A percentile compares a stretch with the other conserved stretches of the same genome.
Evolutionary conservation across 257 asterid species (phyloP).

Genomic region (Striga asiatica): DNA sequence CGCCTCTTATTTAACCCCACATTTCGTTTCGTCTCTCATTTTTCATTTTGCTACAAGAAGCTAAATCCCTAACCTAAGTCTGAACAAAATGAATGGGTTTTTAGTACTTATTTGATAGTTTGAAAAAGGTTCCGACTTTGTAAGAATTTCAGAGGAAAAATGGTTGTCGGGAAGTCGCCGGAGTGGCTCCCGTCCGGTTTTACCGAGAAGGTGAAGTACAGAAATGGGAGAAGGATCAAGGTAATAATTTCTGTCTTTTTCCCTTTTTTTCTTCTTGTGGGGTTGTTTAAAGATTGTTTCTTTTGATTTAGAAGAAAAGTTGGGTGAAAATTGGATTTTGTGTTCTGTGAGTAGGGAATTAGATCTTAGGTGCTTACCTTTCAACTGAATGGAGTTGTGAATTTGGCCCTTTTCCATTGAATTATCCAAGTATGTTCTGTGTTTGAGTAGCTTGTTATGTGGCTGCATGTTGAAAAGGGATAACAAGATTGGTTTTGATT

Average conservation of each 20-base stretch:
- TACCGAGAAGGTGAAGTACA: slow-evolving; percentile 30
- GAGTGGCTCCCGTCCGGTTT: slow-evolving; percentile 63
- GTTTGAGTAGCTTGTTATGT: slow-evolving; percentile 13
- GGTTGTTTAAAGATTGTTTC: background rate
- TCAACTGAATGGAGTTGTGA: background rate
- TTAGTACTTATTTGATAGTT: background rate
- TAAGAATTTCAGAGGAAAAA: slow-evolving; percentile 21
- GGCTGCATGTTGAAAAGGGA: slow-evolving; percentile 20
- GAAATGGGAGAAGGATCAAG: slow-evolving; percentile 44
- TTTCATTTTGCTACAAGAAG: too few relatives aligned
- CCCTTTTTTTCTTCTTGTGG: background rate
- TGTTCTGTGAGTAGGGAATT: background rate
- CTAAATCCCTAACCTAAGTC: slow-evolving; percentile 4
- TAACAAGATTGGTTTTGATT: slow-evolving; percentile 6
- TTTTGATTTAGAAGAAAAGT: background rate
- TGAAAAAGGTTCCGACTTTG: background rate
- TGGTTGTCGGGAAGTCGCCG: slow-evolving; percentile 32
- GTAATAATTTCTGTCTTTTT: slow-evolving; percentile 15
- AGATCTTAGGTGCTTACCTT: background rate
- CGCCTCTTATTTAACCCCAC: slow-evolving; percentile 5
- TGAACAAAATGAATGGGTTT: background rate
- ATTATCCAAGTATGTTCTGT: background rate
- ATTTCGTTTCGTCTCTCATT: background rate
- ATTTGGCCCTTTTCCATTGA: background rate
- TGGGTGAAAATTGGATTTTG: slow-evolving; percentile 9